These are phyloP conservation scores for Candida labiduridarum DNA, from an alignment of 1,139 yeast species.

Conservation along the genomic window DNA sequence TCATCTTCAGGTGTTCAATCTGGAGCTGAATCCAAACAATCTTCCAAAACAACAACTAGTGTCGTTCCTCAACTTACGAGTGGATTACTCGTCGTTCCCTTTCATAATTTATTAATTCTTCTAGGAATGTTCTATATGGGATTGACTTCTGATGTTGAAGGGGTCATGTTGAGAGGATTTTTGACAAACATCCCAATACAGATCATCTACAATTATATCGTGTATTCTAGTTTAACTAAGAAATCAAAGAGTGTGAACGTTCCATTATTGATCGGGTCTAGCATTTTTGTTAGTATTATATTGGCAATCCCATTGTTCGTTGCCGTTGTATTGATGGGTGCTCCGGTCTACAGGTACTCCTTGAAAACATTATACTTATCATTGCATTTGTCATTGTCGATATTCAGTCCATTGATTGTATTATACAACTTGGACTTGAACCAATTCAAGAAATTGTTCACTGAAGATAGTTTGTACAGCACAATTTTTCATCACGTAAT, in stretches of 20 bases:
- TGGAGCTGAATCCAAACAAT: background rate
- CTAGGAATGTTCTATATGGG: constrained; percentile 42
- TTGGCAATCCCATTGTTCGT: constrained; percentile 56
- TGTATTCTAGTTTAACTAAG: constrained; percentile 21
- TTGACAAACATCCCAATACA: constrained; percentile 28
- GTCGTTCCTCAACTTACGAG: constrained; percentile 25
- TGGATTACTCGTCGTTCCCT: constrained; percentile 42
- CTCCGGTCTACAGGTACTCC: constrained; percentile 65
- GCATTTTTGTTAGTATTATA: constrained; percentile 43
- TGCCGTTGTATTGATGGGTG: constrained; percentile 74
- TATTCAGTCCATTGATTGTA: constrained; percentile 65
- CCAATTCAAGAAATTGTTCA: constrained; percentile 25
- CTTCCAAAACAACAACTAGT: background rate
- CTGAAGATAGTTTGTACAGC: constrained; percentile 24
- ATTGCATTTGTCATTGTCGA: constrained; percentile 62
- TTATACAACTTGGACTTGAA: constrained; percentile 59
- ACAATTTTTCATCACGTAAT: constrained; percentile 37
- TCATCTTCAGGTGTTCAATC: background rate
- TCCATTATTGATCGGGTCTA: constrained; percentile 35
- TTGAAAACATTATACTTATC: constrained; percentile 67
- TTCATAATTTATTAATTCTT: constrained; percentile 47
- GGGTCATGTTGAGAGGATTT: constrained; percentile 31
- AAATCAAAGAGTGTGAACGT: constrained; percentile 28
- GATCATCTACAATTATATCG: constrained; percentile 28
- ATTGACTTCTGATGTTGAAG: constrained; percentile 31